phyloP scores from a whole-genome alignment of 805 yeast species.

The Kodamaea hsintzibuensis region DNA sequence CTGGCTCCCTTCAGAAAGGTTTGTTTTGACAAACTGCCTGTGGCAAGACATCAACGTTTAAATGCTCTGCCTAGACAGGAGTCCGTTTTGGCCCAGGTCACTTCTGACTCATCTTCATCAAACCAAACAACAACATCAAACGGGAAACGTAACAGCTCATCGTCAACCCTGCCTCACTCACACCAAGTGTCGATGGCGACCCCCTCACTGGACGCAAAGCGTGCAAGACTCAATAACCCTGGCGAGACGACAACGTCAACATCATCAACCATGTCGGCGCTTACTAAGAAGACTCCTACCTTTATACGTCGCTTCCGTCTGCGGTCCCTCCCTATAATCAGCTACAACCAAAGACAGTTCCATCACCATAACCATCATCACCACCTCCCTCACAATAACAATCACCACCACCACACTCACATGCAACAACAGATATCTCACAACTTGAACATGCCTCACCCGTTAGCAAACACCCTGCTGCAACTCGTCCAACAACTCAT shows the following conservation, averaged over 20 bases:
- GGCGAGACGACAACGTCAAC: slow-evolving; percentile 7
- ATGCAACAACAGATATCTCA: slow-evolving; percentile 8
- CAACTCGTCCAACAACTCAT: slow-evolving; percentile 9
- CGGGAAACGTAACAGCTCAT: slow-evolving; percentile 16
- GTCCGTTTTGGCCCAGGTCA: not conserved
- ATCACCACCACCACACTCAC: slow-evolving; percentile 7
- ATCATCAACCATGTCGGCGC: slow-evolving; percentile 6
- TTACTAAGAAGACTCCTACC: slow-evolving; percentile 29
- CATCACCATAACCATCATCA: slow-evolving; percentile 19
- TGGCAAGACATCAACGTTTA: not conserved
- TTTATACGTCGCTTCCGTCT: slow-evolving; percentile 38
- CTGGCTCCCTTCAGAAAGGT: slow-evolving; percentile 30
- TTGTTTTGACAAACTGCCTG: slow-evolving; percentile 28
- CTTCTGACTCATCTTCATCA: not conserved
- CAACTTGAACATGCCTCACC: slow-evolving; percentile 15
- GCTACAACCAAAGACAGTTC: slow-evolving; percentile 24
- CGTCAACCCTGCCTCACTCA: slow-evolving; percentile 14
- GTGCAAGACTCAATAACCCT: slow-evolving; percentile 22
- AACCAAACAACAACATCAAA: not conserved
- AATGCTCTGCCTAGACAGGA: too few species aligned
- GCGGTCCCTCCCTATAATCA: slow-evolving; percentile 44
- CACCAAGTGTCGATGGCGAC: slow-evolving; percentile 7
- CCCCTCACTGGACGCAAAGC: slow-evolving; percentile 16
- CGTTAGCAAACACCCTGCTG: slow-evolving; percentile 7
- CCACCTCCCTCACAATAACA: slow-evolving; percentile 11